Evolutionary conservation across 495 filamentous ascomycete species (phyloP).

Genomic region (Penicillium mononematosum): DNA sequence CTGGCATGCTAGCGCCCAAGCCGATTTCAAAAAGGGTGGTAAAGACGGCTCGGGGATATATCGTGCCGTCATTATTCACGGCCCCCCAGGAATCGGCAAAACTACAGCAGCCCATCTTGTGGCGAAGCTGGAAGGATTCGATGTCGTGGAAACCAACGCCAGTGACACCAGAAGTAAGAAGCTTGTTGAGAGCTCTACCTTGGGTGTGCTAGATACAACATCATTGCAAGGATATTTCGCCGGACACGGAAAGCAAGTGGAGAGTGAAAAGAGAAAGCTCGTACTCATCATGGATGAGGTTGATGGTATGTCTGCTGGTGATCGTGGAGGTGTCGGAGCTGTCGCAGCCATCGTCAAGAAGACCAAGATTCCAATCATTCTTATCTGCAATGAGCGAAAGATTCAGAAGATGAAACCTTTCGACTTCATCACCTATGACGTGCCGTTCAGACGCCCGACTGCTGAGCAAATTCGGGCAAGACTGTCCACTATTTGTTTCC

Average conservation of each 20-base stretch:
- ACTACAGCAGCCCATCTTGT: conserved; percentile 95
- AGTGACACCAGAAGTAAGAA: conserved; percentile 98
- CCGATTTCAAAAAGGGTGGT: conserved; percentile 72
- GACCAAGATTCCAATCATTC: conserved; percentile 89
- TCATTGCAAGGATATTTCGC: conserved; percentile 91
- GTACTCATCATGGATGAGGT: conserved; percentile 99
- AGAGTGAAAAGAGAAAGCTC: conserved; percentile 81
- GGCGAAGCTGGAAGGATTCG: conserved; percentile 88
- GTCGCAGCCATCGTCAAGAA: conserved; percentile 92
- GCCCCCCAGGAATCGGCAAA: conserved; percentile 95
- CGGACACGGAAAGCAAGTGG: conserved; percentile 75
- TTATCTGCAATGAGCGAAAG: conserved; percentile 95
- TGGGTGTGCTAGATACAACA: conserved; percentile 88
- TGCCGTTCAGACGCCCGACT: conserved; percentile 86
- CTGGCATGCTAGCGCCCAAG: conserved; percentile 73
- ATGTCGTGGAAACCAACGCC: conserved; percentile 91
- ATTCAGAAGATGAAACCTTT: conserved; percentile 98
- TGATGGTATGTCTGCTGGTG: conserved; percentile 97
- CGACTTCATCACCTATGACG: conserved; percentile 74
- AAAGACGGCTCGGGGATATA: conserved; percentile 75
- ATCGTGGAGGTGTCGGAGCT: conserved; percentile 93
- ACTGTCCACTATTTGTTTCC: conserved; percentile 89
- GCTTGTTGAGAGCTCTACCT: conserved; percentile 81
- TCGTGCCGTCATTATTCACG: conserved; percentile 87
- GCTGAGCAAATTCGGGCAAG: conserved; percentile 83